Conservation (phyloP, 768 basidiomycete genomes). For the Tubosaeta sp. region DNA sequence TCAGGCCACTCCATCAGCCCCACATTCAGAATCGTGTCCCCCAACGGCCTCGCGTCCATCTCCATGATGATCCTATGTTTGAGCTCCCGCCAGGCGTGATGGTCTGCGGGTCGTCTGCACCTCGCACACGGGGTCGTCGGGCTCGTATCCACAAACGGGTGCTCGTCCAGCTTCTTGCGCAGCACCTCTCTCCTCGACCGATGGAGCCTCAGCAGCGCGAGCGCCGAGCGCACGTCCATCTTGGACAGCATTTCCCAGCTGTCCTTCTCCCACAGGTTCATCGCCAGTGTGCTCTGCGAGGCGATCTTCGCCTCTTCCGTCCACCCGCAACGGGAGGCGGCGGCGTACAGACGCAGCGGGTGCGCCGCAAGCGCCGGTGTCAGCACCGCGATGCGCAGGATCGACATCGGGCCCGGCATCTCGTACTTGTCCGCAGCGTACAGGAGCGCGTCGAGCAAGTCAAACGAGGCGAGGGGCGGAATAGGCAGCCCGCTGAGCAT, state of each 20-base stretch:
- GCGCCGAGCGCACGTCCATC: conserved; percentile 47
- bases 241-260: conserved; percentile 44
- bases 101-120: conserved; percentile 47
- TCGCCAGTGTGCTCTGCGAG: conserved; percentile 50
- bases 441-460: conserved; percentile 52
- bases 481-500: conserved; percentile 61
- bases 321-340: conserved; percentile 59
- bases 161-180: conserved; percentile 45
- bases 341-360: conserved; percentile 50
- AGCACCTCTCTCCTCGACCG: conserved; percentile 47
- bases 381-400: conserved; percentile 54
- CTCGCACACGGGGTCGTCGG: conserved; percentile 42
- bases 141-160: conserved; percentile 53
- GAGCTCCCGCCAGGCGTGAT: conserved; percentile 62
- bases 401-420: conserved; percentile 59
- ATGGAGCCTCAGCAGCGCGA: conserved; percentile 54
- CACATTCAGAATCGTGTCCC: conserved; percentile 48
- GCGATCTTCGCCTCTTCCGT: conserved; percentile 49
- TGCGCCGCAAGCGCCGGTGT: conserved; percentile 47
- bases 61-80: conserved; percentile 53
- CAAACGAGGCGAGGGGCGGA: conserved; percentile 44
- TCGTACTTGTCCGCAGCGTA: conserved; percentile 68
- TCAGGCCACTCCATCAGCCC: conserved; percentile 55
- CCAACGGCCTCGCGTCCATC: conserved; percentile 55
- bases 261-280: conserved; percentile 46